Evolutionary conservation across 1,284 basidiomycete species (phyloP), one percentile per base, ranked within the genome.

Genomic region (Rhodotorula sp.): DNA sequence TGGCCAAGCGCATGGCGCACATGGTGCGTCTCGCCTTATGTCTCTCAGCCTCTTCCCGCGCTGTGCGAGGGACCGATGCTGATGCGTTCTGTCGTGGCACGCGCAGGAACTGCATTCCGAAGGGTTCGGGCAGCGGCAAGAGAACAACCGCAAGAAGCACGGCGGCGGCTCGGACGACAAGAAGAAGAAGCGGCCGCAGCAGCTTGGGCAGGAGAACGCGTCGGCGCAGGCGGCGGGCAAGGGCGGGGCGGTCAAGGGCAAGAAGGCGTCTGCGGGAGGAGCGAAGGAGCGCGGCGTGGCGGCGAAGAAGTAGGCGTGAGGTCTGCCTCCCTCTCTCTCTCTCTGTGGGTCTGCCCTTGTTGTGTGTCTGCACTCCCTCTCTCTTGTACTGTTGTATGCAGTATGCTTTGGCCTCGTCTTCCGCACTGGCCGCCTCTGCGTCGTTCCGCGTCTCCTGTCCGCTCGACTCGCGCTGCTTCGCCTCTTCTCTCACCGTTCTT

Each of bases 1-100:
- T 91, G 0, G 96, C 96, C 0, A 95, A 97, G 82, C 87, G 96
- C 45, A 84, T 97, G 49, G 96, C 97, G 0, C 91, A 89, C 64
- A 96, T 98, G 93, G 94, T 93, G 78, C 79, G 86, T 44, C 9
- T 12, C 19, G 23, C 21, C 42, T 50, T 10, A 34, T 48, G 19
- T 49, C 23, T 13, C 7, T 25, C 23, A 46, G 42, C n/a, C 1
- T n/a, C 12, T 17, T 19, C 3, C 25, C 17, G 25, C 8, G 41
- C 44, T 12, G 9, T 27, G 52, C n/a, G 1, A 16, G 9, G 16
- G 12, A 27, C 57, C 23, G 7, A 16, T 17, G 23, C 63, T 12
- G 14, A 25, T 17, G 19, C 19, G 1, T 60, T 10, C 34, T 21
- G 34, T 19, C 46, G 64, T 8, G 42, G 41, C 19, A 4, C 50